Percentiles rank a stretch among this genome's conserved stretches.
phyloP scores from a whole-genome alignment of 2,329 filamentous ascomycete genomes.

The Emydomyces testavorans region DNA sequence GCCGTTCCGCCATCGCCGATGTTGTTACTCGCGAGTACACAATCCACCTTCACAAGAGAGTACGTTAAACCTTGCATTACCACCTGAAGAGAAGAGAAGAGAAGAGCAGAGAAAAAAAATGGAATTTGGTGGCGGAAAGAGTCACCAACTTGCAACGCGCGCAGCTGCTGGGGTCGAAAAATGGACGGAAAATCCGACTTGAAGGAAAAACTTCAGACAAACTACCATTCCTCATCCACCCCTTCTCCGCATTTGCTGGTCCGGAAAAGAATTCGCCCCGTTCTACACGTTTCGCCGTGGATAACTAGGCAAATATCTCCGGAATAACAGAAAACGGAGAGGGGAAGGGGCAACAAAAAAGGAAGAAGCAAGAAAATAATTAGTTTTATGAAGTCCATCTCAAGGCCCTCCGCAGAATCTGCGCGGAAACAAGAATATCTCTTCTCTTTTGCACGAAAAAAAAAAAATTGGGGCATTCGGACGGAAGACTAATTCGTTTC shows the following conservation, averaged over 20 bases:
- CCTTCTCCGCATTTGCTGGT: constrained; percentile 1
- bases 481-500: constrained; percentile 55
- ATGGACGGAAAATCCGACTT: constrained; percentile 6
- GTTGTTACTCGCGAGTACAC: constrained; percentile 99
- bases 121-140: constrained; percentile 2
- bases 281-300: constrained; percentile 2
- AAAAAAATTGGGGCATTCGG: constrained; percentile 37
- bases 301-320: not conserved
- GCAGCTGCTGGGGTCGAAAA: constrained; percentile 1
- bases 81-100: constrained; percentile 5
- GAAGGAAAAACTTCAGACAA: not conserved
- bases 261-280: not conserved
- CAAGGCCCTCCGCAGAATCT: constrained; percentile 33
- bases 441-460: constrained; percentile 3
- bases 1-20: constrained; percentile 92
- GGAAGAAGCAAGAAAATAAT: constrained; percentile 25
- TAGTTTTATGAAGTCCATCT: constrained; percentile 62
- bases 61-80: constrained; percentile 46
- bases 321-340: not conserved
- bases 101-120: constrained; percentile 9
- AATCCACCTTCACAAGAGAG: constrained; percentile 99
- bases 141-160: not conserved
- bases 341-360: constrained; percentile 2
- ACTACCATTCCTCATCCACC: not conserved
- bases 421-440: constrained; percentile 14